Percentiles rank a stretch among this genome's conserved stretches.
Evolutionary conservation across 208 protist genomes (phyloP).

Genomic region (Phytomonas francai): DNA sequence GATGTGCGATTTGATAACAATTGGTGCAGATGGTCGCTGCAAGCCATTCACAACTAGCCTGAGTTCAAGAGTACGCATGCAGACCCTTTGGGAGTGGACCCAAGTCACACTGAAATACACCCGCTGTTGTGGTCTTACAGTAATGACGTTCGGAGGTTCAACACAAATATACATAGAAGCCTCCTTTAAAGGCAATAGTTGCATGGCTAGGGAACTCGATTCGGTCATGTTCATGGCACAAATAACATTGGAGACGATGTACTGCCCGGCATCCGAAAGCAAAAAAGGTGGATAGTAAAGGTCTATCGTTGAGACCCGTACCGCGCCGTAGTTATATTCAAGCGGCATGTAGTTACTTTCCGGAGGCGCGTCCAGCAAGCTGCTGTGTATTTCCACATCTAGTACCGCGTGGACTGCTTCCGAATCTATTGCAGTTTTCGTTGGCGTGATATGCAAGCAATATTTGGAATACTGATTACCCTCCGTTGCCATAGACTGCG

Average conservation of each 20-base stretch:
- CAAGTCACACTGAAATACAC: constrained; percentile 83
- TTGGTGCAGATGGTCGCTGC: constrained; percentile 53
- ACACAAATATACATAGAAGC: constrained; percentile 50
- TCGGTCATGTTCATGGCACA: constrained; percentile 88
- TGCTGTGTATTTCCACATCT: constrained; percentile 70
- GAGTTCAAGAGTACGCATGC: constrained; percentile 59
- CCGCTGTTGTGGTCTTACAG: constrained; percentile 79
- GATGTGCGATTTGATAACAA: constrained; percentile 71
- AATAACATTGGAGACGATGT: constrained; percentile 79
- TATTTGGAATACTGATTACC: constrained; percentile 67
- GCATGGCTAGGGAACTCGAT: constrained; percentile 76
- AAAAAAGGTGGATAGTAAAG: constrained; percentile 83
- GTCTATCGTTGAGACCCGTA: constrained; percentile 74
- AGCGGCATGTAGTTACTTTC: constrained; percentile 59
- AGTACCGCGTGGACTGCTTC: constrained; percentile 65
- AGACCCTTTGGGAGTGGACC: constrained; percentile 36
- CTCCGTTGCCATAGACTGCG: constrained; percentile 55
- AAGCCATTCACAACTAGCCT: constrained; percentile 75
- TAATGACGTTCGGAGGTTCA: constrained; percentile 71
- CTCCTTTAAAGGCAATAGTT: constrained; percentile 56
- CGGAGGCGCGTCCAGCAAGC: constrained; percentile 38
- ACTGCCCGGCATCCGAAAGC: constrained; percentile 57
- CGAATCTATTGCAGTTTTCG: constrained; percentile 50
- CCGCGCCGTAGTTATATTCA: constrained; percentile 81
- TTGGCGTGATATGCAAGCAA: constrained; percentile 70